Evolutionary conservation across 2,329 filamentous ascomycete genomes (phyloP), one percentile per base, ranked within the genome.

Genomic region (Hypoxylon sp.): DNA sequence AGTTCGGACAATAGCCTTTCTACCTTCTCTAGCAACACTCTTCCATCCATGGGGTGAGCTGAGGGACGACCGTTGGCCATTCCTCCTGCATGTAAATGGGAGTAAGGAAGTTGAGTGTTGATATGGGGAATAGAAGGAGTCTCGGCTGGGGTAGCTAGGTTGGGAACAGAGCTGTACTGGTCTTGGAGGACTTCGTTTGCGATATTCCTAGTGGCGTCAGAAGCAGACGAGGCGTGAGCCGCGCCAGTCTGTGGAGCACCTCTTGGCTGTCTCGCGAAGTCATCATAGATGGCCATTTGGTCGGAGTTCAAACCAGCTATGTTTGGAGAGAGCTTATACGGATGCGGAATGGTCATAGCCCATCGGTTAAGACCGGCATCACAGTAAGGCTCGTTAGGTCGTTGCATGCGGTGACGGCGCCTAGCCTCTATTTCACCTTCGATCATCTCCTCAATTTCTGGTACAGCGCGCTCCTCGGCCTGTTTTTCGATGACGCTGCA

Each of bases 401-500:
- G 88, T 69, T 91, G 88, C 50, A 89, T 83, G 66, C 91, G 89
- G 79, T 97, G 94, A 46, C 90, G 89, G 53, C 93, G 90, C 55
- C 96, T 91, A 27, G 89, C 86, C 63, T 95, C 91, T 30, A 98
- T 82, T 70, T 97, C 93, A 22, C 87, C 83, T 78, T 96, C 92
- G 54, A 99, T 92, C 81, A 97, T 92, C 69, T 97, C 92, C 79
- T 99, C 95, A 66, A 99, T 98, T 79, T 99, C 96, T 1, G 93
- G 92, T 42, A 98, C 85, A 8, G 96, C 96, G 68, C 95, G 92
- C 76, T 97, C 93, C 79, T 98, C 95, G 2, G 96, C 97, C 58
- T 96, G 95, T 80, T 96, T 94, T 81, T 99, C 96, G 50, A 99
- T 97, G 70, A 98, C 93, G 74, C 89, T 92, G 77, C 96, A 98